Conservation (phyloP, 805 yeast species). For the Candida argentea region DNA sequence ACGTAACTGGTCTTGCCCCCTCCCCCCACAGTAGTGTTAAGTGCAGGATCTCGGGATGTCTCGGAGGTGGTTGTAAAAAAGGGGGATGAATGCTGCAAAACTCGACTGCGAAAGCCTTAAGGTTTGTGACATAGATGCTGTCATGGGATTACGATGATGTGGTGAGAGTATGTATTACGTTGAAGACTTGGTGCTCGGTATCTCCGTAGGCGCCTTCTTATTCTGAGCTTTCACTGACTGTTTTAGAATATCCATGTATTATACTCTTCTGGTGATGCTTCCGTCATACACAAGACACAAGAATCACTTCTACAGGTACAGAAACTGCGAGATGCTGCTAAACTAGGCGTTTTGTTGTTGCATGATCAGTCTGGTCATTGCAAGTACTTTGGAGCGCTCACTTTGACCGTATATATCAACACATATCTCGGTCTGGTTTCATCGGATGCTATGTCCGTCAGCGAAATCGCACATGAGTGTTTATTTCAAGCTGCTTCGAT, state of each 20-base stretch:
- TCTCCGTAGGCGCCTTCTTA: no score
- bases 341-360: slow-evolving; percentile 47
- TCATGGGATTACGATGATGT: slow-evolving; percentile 4
- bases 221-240: slow-evolving; percentile 1
- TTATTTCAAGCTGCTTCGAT: not conserved
- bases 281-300: slow-evolving; percentile 37
- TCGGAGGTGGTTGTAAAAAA: no score
- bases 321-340: slow-evolving; percentile 43
- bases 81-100: no score
- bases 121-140: no score
- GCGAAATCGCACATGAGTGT: not conserved
- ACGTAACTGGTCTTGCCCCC: no score
- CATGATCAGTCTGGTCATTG: slow-evolving; percentile 32
- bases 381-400: slow-evolving; percentile 74
- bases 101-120: no score
- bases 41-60: no score
- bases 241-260: slow-evolving; percentile 30
- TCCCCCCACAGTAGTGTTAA: no score
- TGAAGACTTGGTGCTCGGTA: not conserved
- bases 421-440: slow-evolving; percentile 4
- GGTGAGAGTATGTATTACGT: slow-evolving; percentile 3
- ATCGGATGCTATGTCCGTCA: slow-evolving; percentile 4
- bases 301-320: slow-evolving; percentile 49
- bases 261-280: slow-evolving; percentile 31
- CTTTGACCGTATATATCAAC: slow-evolving; percentile 56